phyloP scores from a whole-genome alignment of 306 rosid species.

The Acacia acuminata region DNA sequence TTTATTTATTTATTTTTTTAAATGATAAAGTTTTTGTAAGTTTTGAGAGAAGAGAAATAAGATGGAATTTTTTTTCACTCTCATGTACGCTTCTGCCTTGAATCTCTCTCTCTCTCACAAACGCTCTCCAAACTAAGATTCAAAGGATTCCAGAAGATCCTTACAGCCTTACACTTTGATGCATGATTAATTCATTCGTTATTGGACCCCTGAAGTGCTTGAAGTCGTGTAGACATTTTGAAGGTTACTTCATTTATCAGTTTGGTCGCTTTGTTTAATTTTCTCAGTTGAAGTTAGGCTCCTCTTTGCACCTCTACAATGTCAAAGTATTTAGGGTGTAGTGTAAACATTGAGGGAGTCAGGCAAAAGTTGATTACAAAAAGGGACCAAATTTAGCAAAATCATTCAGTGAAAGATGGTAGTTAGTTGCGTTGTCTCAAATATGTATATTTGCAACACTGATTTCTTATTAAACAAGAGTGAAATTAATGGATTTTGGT shows the following conservation, averaged over 20 bases:
- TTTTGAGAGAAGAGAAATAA: background rate
- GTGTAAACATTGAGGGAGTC: background rate
- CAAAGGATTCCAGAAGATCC: background rate
- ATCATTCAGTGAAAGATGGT: background rate
- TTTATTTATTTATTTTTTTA: too few relatives aligned
- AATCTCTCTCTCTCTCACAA: background rate
- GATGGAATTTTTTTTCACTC: too few relatives aligned
- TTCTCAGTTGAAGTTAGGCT: background rate
- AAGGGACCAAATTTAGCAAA: background rate
- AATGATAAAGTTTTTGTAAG: background rate
- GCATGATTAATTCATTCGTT: background rate
- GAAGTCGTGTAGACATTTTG: background rate
- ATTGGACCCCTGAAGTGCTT: slow-evolving; percentile 1
- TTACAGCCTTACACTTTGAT: background rate
- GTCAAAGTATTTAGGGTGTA: background rate
- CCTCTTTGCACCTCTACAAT: background rate
- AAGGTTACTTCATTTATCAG: background rate
- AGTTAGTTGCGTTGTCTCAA: background rate
- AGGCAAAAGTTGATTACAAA: background rate
- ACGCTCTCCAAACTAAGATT: background rate
- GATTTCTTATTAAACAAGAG: background rate
- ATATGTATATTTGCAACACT: background rate
- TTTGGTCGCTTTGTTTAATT: background rate
- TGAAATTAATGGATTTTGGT: slow-evolving; percentile 16
- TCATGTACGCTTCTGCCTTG: background rate